These are phyloP conservation scores for Cyamopsis tetragonoloba DNA, from an alignment of 306 rosid genomes.

Conservation along the genomic window DNA sequence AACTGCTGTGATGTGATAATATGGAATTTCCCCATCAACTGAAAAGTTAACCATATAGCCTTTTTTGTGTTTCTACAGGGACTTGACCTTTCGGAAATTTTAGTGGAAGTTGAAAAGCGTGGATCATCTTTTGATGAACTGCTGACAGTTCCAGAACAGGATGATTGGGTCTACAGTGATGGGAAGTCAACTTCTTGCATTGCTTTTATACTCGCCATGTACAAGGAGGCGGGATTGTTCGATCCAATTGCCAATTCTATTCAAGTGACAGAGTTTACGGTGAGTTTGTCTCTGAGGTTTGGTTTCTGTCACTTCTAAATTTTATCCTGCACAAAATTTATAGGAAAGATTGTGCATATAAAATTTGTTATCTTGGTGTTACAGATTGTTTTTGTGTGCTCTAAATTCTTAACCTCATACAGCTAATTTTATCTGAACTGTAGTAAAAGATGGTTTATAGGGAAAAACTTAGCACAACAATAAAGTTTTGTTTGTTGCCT, in stretches of 20 bases:
- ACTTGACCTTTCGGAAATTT: constrained; percentile 72
- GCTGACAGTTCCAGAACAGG: constrained; percentile 85
- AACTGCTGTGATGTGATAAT: constrained; percentile 5
- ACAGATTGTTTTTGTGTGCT: background rate
- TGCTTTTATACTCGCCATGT: constrained; percentile 88
- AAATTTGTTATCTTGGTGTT: background rate
- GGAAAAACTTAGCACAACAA: no score
- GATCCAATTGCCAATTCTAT: constrained; percentile 75
- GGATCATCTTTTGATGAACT: constrained; percentile 86
- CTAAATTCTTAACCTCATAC: background rate
- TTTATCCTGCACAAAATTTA: background rate
- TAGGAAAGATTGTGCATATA: background rate
- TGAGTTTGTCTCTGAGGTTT: constrained; percentile 37
- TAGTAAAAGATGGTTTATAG: background rate
- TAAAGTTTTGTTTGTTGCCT: no score
- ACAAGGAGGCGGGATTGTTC: constrained; percentile 90
- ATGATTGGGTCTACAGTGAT: constrained; percentile 87
- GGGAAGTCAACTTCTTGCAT: constrained; percentile 92
- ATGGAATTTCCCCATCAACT: background rate
- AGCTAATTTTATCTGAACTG: background rate
- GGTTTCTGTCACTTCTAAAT: constrained; percentile 9
- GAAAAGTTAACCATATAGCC: background rate
- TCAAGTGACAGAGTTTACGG: constrained; percentile 97
- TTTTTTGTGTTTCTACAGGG: constrained; percentile 52
- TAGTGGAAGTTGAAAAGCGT: constrained; percentile 81